Percentiles rank a stretch among this genome's conserved stretches.
Conservation (phyloP, 169 alveolate species). For the Perkinsus chesapeaki region DNA sequence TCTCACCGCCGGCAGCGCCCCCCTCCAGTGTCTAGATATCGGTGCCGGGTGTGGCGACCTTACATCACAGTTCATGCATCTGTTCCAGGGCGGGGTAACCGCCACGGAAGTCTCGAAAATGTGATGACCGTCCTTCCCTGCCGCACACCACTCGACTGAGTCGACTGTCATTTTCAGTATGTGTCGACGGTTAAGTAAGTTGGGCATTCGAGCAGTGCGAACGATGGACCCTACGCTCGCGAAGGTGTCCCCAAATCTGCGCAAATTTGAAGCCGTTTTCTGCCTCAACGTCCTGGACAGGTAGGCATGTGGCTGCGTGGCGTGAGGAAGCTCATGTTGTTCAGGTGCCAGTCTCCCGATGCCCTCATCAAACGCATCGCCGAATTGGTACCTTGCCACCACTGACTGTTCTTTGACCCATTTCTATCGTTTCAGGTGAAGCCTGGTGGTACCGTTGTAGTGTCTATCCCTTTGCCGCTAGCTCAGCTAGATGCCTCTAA, state of each 20-base stretch:
- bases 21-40: neutral
- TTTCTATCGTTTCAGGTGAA: neutral
- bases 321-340: neutral
- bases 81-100: neutral
- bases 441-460: neutral
- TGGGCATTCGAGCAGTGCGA: neutral
- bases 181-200: neutral
- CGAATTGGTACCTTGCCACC: neutral
- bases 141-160: neutral
- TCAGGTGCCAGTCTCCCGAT: neutral
- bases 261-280: neutral
- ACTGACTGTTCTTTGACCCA: neutral
- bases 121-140: neutral
- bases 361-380: neutral
- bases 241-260: neutral
- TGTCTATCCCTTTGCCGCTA: neutral
- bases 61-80: neutral
- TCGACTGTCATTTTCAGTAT: neutral
- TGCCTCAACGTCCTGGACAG: neutral
- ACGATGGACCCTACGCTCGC: neutral
- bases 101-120: neutral
- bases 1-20: neutral
- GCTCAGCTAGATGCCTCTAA: neutral
- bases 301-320: neutral
- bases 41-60: neutral